Conservation (phyloP, 148 eudicot species). For the Chenopodium berlandieri region DNA sequence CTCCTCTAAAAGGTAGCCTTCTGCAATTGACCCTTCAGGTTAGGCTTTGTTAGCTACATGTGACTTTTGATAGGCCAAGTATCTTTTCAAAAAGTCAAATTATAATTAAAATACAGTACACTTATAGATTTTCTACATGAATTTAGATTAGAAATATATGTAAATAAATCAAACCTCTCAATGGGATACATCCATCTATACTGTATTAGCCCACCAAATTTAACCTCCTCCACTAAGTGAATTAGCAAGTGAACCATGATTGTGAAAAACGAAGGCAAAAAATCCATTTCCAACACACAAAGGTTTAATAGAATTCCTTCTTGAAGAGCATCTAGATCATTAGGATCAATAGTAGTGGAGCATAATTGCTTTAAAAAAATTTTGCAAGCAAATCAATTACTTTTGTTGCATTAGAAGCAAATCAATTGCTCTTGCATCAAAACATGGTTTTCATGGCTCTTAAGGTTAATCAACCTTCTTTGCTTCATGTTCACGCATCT, state of each 20-base stretch:
- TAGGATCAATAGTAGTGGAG: background rate
- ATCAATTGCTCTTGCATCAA: slow-evolving; percentile 26
- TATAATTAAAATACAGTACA: no score
- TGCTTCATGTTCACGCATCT: slow-evolving; percentile 21
- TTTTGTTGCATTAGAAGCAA: slow-evolving; percentile 7
- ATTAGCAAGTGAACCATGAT: slow-evolving; percentile 5
- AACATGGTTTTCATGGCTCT: slow-evolving; percentile 24
- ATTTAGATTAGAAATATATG: no score
- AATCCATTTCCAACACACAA: no score
- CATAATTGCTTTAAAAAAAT: slow-evolving; percentile 20
- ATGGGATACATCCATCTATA: slow-evolving; percentile 27
- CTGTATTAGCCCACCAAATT: slow-evolving; percentile 2
- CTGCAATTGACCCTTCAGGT: slow-evolving; percentile 13
- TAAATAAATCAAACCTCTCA: background rate
- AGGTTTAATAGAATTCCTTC: no score
- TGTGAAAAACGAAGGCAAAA: background rate
- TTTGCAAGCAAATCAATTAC: background rate
- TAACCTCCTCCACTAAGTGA: slow-evolving; percentile 18
- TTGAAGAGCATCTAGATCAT: no score
- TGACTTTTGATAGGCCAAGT: no score
- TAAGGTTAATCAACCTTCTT: slow-evolving; percentile 6
- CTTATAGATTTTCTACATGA: no score
- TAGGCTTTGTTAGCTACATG: slow-evolving; percentile 15
- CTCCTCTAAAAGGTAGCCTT: slow-evolving; percentile 7
- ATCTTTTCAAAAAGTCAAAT: no score